Evolutionary conservation across 2,329 filamentous ascomycete genomes (phyloP), one percentile per base, ranked within the genome.

Genomic region (Fusarium euwallaceae): DNA sequence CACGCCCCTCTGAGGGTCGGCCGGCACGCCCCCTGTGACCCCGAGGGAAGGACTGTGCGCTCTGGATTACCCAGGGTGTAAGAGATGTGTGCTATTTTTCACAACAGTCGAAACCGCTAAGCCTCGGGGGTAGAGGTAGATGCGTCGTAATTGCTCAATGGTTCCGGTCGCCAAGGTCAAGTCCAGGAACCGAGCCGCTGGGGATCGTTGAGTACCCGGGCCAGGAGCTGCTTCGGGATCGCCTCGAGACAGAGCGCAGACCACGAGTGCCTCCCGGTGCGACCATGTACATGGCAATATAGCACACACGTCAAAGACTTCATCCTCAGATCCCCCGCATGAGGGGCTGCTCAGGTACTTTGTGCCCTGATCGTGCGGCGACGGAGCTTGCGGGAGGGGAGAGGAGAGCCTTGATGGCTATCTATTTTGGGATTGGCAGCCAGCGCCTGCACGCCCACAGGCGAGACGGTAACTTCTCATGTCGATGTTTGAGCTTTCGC

Each of bases 61-160:
- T 64, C 66, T 53, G 63, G 61, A 66, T 60, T 61, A 60, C 29
- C 67, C 59, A 66, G 75, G 74, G 45, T 71, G 68, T 39, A 60
- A 65, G 59, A 76, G 70, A 78, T 69, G 75, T 75, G 53, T 78
- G 65, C 77, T 79, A 79, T 79, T 79, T 78, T 79, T 72, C 75
- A 77, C 76, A 72, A 75, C 74, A 79, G 66, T 76, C 70, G 77
- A 79, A 79, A 79, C 77, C 71, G 66, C 77, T 79, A 79, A 72
- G 66, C 55, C 63, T 68, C 68, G 68, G 69, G 60, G 72, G 73
- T 66, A 58, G 39, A 76, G 70, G 71, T 64, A 70, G 69, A 70
- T 66, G 55, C 61, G 51, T 53, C 61, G 58, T 64, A 78, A 74
- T 68, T 74, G 67, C 58, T 77, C 66, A 77, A 76, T 69, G 64